Evolutionary conservation across 345 rosid genomes (phyloP), one percentile per base, ranked within the genome.

Genomic region (Hibiscus mutabilis): DNA sequence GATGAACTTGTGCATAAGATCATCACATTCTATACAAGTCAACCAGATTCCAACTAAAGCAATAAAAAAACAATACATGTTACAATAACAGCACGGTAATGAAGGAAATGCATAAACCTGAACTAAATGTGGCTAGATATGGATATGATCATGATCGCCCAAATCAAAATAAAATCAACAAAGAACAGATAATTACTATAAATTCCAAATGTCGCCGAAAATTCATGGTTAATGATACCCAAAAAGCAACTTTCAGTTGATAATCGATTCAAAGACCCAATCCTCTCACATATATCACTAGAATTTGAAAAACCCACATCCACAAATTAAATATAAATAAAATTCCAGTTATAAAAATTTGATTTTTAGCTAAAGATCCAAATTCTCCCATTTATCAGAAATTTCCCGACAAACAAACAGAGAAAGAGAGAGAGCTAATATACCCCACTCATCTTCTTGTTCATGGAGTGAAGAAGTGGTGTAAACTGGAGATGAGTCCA

Each of bases 381-480:
- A 19, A 25, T 63, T n/a, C 15, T 2, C 22, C 29, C 24, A 6
- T 60, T 60, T 60, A 42, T 14, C 19, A 3, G 1, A 10, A 7
- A 15, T 74, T 68, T 69, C 61, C n/a, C 56, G 6, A 25, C 55
- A 73, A 73, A 33, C 71, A 58, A 66, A 61, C 49, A 68, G 66
- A 27, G 49, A 3, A 5, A 67, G 37, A 19, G 16, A 33, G 60
- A 55, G 31, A 40, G 33, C 1, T 56, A 25, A 0, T 59, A 75
- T 81, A 93, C 97, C 97, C 98, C 97, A 90, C 78, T 82, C 95
- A 72, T 93, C 95, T 70, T 90, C 92, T 78, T 85, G 86, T 63
- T 80, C 86, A 47, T 47, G 68, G 67, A 73, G 40, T 6, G 87
- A 81, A 78, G 81, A 72, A 79, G 71, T 68, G 74, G 82, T 76